A percentile compares a stretch with the other conserved stretches of the same genome.
phyloP scores from a whole-genome alignment of 768 basidiomycete genomes.

The Panellus pusillus region DNA sequence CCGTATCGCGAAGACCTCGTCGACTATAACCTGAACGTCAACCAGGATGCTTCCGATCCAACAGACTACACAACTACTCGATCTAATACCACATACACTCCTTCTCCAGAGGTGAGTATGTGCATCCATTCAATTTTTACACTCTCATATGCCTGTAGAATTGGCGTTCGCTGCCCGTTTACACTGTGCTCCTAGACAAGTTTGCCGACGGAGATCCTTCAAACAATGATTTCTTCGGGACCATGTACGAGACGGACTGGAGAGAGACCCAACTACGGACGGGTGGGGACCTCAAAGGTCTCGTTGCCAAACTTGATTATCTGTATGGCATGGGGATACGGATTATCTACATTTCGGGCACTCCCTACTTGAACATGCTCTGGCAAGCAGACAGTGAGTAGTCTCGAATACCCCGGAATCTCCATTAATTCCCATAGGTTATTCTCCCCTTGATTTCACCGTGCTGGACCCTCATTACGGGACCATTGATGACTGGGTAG shows the following conservation, averaged over 20 bases:
- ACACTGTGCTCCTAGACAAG: slow-evolving; percentile 87
- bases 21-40: slow-evolving; percentile 78
- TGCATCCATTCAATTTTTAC: no score
- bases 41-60: slow-evolving; percentile 66
- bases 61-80: slow-evolving; percentile 65
- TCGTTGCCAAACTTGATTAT: slow-evolving; percentile 78
- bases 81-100: slow-evolving; percentile 65
- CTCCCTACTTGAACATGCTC: slow-evolving; percentile 92
- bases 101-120: slow-evolving; percentile 50
- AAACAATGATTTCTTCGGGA: slow-evolving; percentile 87
- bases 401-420: not conserved
- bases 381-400: slow-evolving; percentile 93
- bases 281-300: slow-evolving; percentile 86
- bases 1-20: slow-evolving; percentile 68
- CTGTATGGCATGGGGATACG: slow-evolving; percentile 85
- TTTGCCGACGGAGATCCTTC: slow-evolving; percentile 91
- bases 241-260: slow-evolving; percentile 81
- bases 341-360: slow-evolving; percentile 89
- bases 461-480: slow-evolving; percentile 94
- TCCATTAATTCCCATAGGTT: slow-evolving; percentile 51
- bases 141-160: slow-evolving; percentile 36
- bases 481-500: slow-evolving; percentile 74
- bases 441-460: slow-evolving; percentile 90
- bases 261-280: slow-evolving; percentile 86
- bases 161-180: slow-evolving; percentile 81